Base-by-base conservation (phyloP, 1,284 basidiomycete genomes). In the Butyriboletus appendiculatus region DNA sequence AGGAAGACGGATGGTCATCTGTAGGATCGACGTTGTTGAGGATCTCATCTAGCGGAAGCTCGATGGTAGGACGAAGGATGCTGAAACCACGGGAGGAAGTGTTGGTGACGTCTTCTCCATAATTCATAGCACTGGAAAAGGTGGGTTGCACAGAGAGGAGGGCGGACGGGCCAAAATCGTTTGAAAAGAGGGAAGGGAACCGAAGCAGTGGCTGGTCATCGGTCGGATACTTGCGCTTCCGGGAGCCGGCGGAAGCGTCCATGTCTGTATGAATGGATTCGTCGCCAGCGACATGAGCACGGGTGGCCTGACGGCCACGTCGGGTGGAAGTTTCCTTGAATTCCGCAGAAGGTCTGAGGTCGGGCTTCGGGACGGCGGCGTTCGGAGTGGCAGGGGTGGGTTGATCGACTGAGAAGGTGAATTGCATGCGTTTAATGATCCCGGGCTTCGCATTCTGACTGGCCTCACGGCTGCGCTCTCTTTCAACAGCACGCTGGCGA, bases 391-490 rank as follows among this genome's bases (percentile, higher is more conserved):
- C 66, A 15, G 80, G 75, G 22, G 75, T 65, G 39, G 85, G 85
- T 56, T 85, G 83, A 70, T 92, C 89, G 61, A 91, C 78, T 62
- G 84, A 85, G 69, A 92, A 92, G 2, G 89, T 91, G 73, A 91
- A 91, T 62, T 91, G 88, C 87, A 91, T 91, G 45, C 88, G 83
- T 61, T 88, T 87, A 71, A 91, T 87, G 45, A 80, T 85, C 26
- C 86, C 87, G 10, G 84, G 82, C 56, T 76, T 74, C 33, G 80
- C 77, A 59, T 84, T 80, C 62, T 79, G 78, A 61, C 76, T 80
- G n/a, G 85, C 85, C 69, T 87, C 85, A 52, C 89, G 86, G 63
- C 79, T 83, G 69, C 86, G 86, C 70, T 92, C 89, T 70, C 86
- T 85, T 70, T 91, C 89, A 35, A 76, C 83, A 0, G 90, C 90